Evolutionary conservation across 768 basidiomycete genomes (phyloP), one percentile per base, ranked within the genome.

Genomic region (Russula compacta): DNA sequence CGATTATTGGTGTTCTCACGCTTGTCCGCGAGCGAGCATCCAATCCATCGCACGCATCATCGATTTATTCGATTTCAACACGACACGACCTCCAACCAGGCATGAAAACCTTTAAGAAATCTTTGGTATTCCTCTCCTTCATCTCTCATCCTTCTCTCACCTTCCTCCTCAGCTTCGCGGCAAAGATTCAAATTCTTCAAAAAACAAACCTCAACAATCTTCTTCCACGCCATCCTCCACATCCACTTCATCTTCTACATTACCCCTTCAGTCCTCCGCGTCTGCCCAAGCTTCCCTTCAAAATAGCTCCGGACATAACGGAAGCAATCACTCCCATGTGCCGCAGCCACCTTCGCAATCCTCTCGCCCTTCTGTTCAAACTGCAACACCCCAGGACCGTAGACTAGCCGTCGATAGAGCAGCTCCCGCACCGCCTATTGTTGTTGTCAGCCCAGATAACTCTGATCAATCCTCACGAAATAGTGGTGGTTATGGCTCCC

Each of bases 51-150:
- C 49, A 29, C 24, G 24, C 24, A 29, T 29, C 24, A 62, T 56
- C 54, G 55, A 61, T 58, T 33, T 57, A 49, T 48, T 40, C 55
- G 42, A 58, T 36, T 47, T 49, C 44, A 17, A 29, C 49, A 44
- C 39, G 11, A 14, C 10, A 24, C 39, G 10, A 33, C 33, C 19
- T 29, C 52, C 42, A 46, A 44, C 58, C 48, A 40, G 19, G 44
- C 52, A 92, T 92, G 90, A 92, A 92, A 77, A 85, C 84, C 66
- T 78, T 92, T 72, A 89, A 87, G 80, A 92, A 89, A 77, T 87
- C 85, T 65, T 75, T 91, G 68, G 89, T 89, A 70, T 79, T 73
- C 63, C 67, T 61, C 58, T 65, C 69, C 63, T 33, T 64, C 47
- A 49, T 57, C 17, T 58, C 58, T 59, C 60, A 1, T 32, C 21